These are phyloP conservation scores for Wickerhamomyces rabaulensis DNA, from an alignment of 805 yeast genomes.

Conservation along the genomic window DNA sequence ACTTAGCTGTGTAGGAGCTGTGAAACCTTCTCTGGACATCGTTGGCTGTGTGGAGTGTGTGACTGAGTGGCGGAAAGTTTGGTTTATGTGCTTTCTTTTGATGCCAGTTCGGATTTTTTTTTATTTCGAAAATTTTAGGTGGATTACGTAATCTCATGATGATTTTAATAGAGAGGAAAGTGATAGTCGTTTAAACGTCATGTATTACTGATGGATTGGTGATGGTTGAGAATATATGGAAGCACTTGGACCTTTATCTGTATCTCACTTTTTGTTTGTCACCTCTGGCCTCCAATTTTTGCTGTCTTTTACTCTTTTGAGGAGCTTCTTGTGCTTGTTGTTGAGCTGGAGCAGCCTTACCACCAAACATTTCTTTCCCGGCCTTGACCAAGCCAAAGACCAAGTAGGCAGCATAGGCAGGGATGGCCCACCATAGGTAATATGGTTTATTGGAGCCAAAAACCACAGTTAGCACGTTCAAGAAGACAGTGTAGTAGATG, in stretches of 20 bases:
- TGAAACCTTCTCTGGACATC: constrained; percentile 78
- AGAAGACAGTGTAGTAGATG: constrained; percentile 46
- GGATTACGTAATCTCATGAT: constrained; percentile 1
- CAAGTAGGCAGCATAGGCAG: constrained; percentile 41
- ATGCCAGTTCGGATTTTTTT: background rate
- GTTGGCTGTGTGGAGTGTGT: no score
- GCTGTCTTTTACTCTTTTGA: constrained; percentile 35
- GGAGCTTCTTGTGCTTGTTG: constrained; percentile 8
- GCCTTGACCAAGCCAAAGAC: constrained; percentile 29
- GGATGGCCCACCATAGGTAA: constrained; percentile 40
- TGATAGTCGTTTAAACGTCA: background rate
- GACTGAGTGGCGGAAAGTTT: background rate
- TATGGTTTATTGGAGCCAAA: constrained; percentile 38
- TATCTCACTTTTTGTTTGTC: constrained; percentile 32
- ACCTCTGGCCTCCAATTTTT: constrained; percentile 34
- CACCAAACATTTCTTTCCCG: constrained; percentile 23
- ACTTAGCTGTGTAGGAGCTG: constrained; percentile 74
- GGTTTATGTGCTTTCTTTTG: background rate
- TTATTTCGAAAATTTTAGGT: background rate
- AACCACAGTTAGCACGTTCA: constrained; percentile 38
- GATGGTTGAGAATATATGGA: background rate
- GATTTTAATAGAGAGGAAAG: no score
- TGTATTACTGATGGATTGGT: background rate
- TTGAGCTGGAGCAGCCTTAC: constrained; percentile 6
- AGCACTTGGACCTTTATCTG: constrained; percentile 16